Base-by-base conservation (phyloP, 2,329 filamentous ascomycete species). In the Aspergillus hortae region DNA sequence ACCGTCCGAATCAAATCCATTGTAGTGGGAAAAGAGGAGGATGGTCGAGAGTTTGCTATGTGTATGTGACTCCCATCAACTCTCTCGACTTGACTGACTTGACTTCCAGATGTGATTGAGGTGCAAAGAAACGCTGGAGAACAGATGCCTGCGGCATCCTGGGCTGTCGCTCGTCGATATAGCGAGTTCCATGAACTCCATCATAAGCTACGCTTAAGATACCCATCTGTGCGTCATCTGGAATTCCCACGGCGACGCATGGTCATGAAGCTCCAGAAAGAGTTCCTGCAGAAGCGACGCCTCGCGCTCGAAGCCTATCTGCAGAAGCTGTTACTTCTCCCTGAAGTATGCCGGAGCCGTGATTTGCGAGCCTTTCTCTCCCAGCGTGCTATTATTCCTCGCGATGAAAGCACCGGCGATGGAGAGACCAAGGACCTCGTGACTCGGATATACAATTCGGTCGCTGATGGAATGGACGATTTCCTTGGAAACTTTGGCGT, bases 151-250 rank as follows among this genome's bases (percentile, higher is more conserved):
- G 90, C 92, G n/a, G 92, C 92, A 0, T 89, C 89, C 3, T 99
- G 94, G 94, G 84, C 87, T 12, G 85, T 99, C 41, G 89, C 90
- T n/a, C 84, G 92, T 51, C 83, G 94, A 59, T 99, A 99, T 68
- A 96, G 91, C 74, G 92, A 97, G 70, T 99, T 99, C 64, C 91
- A 95, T 63, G 92, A 96, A 57, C 82, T 99, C 15, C 90, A 99
- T 67, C 94, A 96, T 67, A 88, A 87, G 50, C 80, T 99, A 23
- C 86, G 94, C 48, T 81, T 86, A 36, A 84, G 88, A 56, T 99
- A 96, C 63, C 86, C 91, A 0, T 92, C 90, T 14, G 91, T 97
- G 14, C 85, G 92, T 45, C 85, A 90, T 59, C 80, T 99, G 2
- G 92, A 97, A 61, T 97, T 99, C 65, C 94, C 94, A 1, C 83